These are phyloP conservation scores for Neurospora sp. DNA, from an alignment of 495 filamentous ascomycete genomes.

Conservation along the genomic window DNA sequence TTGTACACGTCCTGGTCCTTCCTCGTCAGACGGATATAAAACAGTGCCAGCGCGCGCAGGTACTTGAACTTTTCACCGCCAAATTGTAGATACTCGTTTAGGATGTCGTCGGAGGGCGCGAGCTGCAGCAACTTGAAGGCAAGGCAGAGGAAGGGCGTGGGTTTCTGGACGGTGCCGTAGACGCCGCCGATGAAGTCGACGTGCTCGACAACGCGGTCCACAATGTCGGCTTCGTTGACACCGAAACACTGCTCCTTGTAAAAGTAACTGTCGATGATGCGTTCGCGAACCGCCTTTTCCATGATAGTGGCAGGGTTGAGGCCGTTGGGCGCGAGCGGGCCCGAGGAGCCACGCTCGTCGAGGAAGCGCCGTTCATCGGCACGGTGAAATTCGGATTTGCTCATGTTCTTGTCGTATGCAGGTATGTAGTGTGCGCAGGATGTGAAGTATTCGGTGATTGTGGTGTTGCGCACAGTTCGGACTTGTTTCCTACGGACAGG, in stretches of 20 bases:
- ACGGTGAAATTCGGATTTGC: conserved; percentile 42
- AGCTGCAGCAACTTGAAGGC: conserved; percentile 92
- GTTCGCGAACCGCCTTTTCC: conserved; percentile 87
- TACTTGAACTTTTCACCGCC: conserved; percentile 79
- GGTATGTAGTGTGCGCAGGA: not conserved
- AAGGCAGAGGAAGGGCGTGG: conserved; percentile 88
- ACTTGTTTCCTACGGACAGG: not conserved
- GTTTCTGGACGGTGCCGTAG: conserved; percentile 69
- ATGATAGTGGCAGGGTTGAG: conserved; percentile 83
- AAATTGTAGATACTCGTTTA: conserved; percentile 70
- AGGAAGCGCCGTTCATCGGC: conserved; percentile 68
- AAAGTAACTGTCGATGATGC: conserved; percentile 89
- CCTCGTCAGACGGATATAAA: conserved; percentile 89
- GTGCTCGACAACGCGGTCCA: conserved; percentile 80
- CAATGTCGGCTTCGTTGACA: conserved; percentile 79
- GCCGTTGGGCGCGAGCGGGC: conserved; percentile 49
- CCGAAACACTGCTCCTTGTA: conserved; percentile 99
- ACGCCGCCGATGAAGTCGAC: conserved; percentile 76
- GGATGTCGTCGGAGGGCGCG: conserved; percentile 62
- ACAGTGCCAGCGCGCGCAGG: conserved; percentile 73
- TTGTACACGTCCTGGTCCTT: conserved; percentile 69
- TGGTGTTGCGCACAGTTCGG: not conserved
- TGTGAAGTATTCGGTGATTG: not conserved
- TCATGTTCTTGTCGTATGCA: conserved; percentile 5
- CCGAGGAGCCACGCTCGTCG: conserved; percentile 57